Conservation (phyloP, 2,329 filamentous ascomycete species). For the Colletotrichum scovillei region DNA sequence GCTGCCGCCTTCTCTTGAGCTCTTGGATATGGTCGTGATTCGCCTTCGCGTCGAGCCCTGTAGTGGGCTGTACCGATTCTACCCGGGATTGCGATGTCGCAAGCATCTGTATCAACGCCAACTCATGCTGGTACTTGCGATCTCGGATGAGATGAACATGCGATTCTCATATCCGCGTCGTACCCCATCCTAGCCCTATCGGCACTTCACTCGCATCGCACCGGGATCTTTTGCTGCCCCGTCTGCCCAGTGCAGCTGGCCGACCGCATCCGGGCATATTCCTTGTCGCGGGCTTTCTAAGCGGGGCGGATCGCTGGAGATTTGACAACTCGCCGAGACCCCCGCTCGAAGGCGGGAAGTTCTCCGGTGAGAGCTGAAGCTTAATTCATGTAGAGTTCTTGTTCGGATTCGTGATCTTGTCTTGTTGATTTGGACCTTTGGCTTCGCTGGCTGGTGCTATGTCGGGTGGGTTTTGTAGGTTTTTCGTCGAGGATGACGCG, state of each 20-base stretch:
- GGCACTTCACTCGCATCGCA: not conserved
- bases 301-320: not conserved
- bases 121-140: not conserved
- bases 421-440: not conserved
- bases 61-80: not conserved
- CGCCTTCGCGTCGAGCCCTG: not conserved
- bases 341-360: not conserved
- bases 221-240: too few species aligned
- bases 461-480: too few species aligned
- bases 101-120: not conserved
- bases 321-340: not conserved
- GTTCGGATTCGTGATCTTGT: not conserved
- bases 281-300: not conserved
- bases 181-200: not conserved
- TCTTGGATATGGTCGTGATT: too few species aligned
- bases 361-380: not conserved
- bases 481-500: too few species aligned
- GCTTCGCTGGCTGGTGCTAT: not conserved
- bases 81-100: not conserved
- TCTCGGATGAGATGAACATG: not conserved
- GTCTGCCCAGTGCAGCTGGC: not conserved
- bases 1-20: too few species aligned
- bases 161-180: too few species aligned
- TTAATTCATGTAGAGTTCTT: not conserved
- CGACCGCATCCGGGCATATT: not conserved